Conservation (phyloP, 1,284 basidiomycete species). For the Cutaneotrichosporon sp. region DNA sequence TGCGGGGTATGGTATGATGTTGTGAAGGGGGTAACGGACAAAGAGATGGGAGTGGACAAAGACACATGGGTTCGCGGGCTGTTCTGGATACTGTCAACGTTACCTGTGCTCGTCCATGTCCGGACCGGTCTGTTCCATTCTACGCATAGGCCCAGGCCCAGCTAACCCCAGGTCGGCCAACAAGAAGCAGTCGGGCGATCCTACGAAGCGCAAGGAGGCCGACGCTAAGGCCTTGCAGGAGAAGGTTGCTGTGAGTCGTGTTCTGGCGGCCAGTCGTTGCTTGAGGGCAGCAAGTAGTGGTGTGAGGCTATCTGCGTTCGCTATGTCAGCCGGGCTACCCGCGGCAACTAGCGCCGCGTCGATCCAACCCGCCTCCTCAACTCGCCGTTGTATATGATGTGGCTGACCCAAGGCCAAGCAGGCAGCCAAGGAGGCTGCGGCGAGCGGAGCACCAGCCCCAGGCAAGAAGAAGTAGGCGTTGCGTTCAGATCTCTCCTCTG, state of each 20-base stretch:
- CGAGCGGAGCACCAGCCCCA: not conserved
- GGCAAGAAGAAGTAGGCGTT: slow-evolving; percentile 24
- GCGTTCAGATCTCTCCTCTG: slow-evolving; percentile 1
- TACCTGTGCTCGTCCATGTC: too few relatives aligned
- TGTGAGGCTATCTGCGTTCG: not conserved
- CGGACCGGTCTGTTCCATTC: too few relatives aligned
- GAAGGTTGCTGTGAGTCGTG: slow-evolving; percentile 22
- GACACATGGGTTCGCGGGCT: too few relatives aligned
- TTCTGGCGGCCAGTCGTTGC: not conserved
- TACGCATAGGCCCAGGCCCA: too few relatives aligned
- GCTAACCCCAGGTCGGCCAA: slow-evolving; percentile 15
- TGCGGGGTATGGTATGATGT: too few relatives aligned
- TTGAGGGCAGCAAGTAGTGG: not conserved
- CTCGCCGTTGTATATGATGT: too few relatives aligned
- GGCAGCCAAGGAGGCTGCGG: slow-evolving; percentile 19
- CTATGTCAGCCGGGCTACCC: too few relatives aligned
- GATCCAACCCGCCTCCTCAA: too few relatives aligned
- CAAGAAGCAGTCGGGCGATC: slow-evolving; percentile 27
- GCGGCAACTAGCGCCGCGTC: too few relatives aligned
- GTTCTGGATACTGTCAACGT: too few relatives aligned
- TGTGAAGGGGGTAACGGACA: too few relatives aligned
- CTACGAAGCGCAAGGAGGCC: slow-evolving; percentile 18
- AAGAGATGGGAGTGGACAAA: too few relatives aligned
- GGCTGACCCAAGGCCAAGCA: slow-evolving; percentile 22
- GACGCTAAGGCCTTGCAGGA: slow-evolving; percentile 31